Base-by-base conservation (phyloP, 2,329 filamentous ascomycete species). In the Hymenoscyphus repandus region DNA sequence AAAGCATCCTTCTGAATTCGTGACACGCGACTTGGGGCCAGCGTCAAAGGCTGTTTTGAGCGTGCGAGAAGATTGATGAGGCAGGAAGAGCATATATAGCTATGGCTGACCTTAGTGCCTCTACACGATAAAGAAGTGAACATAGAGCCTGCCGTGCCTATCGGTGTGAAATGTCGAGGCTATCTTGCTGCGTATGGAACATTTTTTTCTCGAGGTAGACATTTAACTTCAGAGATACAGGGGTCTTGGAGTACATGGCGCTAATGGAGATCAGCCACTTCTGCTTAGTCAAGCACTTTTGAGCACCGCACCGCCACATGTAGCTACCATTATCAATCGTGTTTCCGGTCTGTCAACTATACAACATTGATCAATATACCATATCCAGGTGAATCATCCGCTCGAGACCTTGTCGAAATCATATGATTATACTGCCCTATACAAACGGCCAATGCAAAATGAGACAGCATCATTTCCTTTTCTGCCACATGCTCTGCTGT, bases 61-160 rank as follows among this genome's bases (percentile, higher is more conserved):
- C 11, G 31, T 15, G 30, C 15, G 30, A 37, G 45, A 39, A 42
- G 45, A 22, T 6, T 38, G 32, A n/a, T 36, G 15, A 43, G 41
- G 27, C 49, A 51, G 27, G 38, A 43, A 13, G 38, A 47, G 32
- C 49, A 47, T 17, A 47, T 36, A 17, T 47, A 47, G 13, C 44
- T 27, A 13, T 30, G 36, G 5, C 10, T 17, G 32, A 44, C 22
- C 36, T 32, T 40, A 9, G 44, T 38, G 38, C 44, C 27, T 36
- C 49, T 33, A 32, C 38, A 37, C 5, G 44, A 51, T 18, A 51
- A 39, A 32, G 39, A 17, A 32, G 38, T 30, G 22, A 43, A 38
- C 49, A 51, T 51, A 15, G 38, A 51, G 45, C 20, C n/a, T 33
- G 45, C 9, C 6, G 45, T n/a, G 45, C 3, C 30, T 13, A 18